Evolutionary conservation across 2,329 filamentous ascomycete genomes (phyloP).

Genomic region (Fusarium nodosum): DNA sequence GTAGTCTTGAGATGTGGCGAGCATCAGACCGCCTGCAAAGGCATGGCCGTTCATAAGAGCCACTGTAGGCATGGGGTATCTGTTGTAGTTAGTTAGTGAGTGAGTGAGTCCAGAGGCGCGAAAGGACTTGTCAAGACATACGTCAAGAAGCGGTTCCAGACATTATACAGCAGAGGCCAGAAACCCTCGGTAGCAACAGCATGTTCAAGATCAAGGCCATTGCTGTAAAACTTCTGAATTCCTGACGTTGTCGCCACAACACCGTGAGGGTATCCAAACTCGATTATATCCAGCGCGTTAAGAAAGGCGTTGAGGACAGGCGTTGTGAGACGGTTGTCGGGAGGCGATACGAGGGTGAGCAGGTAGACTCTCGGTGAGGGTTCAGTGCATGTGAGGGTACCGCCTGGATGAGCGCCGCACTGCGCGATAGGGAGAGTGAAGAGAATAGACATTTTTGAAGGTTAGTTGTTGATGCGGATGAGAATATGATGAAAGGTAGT

Average conservation of each 20-base stretch:
- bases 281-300: conserved; percentile 80
- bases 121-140: conserved; percentile 18
- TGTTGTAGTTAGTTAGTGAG: conserved; percentile 4
- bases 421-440: conserved; percentile 68
- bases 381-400: conserved; percentile 72
- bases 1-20: conserved; percentile 87
- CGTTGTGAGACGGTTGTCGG: conserved; percentile 82
- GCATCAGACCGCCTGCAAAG: conserved; percentile 86
- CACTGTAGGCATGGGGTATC: conserved; percentile 84
- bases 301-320: conserved; percentile 76
- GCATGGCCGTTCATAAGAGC: conserved; percentile 85
- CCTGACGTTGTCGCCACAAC: conserved; percentile 82
- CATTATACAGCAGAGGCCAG: conserved; percentile 71
- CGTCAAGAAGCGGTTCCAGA: conserved; percentile 72
- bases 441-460: conserved; percentile 47
- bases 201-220: conserved; percentile 82
- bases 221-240: conserved; percentile 84
- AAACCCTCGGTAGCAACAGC: conserved; percentile 72
- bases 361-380: conserved; percentile 76
- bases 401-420: conserved; percentile 62
- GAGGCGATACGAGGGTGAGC: conserved; percentile 76
- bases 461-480: background rate
- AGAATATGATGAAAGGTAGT: conserved; percentile 3
- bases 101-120: background rate
- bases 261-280: conserved; percentile 75